Base-by-base conservation (phyloP, 2,329 filamentous ascomycete genomes). In the Massarina eburnea region DNA sequence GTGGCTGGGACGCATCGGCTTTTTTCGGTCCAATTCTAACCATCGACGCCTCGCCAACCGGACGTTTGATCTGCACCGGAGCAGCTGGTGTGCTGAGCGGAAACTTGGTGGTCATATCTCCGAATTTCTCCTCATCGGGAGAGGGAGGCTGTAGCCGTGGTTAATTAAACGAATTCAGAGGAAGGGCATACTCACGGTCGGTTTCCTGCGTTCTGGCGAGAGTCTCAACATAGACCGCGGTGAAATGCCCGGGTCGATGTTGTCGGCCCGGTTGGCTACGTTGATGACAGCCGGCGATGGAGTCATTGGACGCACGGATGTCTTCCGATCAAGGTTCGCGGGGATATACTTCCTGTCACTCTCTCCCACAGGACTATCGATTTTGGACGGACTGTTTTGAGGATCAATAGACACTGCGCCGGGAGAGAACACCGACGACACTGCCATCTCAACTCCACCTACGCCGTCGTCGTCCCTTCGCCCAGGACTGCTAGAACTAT, bases 81-180 rank as follows among this genome's bases (percentile, higher is more conserved):
- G 52, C 43, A 12, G 52, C 53, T 22, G 57, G 55, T 15, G 51
- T 60, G 27, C 49, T 54, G 15, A 59, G 45, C 15, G 60, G 60
- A 30, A 64, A 59, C n/a, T 54, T 56, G 8, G 54, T 61, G 18
- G 57, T 49, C 43, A 66, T 32, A 20, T 61, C 58, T 33, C 57
- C 55, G 39, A 54, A 60, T 35, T 45, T 54, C 27, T 58, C 54
- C 35, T 52, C 51, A 17, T 53, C 43, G 18, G 56, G 59, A 20
- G 61, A 61, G 8, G 55, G 50, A 29, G 58, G 53, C 58, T 66
- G 34, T 17, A 26, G 19, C 19, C 12, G 29, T 48, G 14, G 43
- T 40, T 41, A 43, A 20, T 27, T 18, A 3, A 39, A 14, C 20
- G 8, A 12, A n/a, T 37, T 18, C 34, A n/a, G 19, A 5, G 20